Percentiles rank a stretch among this genome's conserved stretches.
Evolutionary conservation across 2,329 filamentous ascomycete genomes (phyloP).

Genomic region (Venturia carpophila): DNA sequence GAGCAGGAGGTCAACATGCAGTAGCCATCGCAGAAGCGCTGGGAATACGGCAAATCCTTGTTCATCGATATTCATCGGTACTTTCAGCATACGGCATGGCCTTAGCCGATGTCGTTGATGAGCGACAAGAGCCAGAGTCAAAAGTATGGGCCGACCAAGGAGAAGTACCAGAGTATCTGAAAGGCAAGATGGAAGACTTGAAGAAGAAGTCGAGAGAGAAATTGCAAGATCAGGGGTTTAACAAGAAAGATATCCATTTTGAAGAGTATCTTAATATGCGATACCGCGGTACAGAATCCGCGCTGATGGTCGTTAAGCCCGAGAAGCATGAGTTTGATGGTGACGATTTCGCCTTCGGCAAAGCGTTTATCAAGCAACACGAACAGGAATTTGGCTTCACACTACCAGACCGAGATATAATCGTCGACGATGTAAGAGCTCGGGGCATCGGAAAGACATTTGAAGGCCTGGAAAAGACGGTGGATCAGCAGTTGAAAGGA

Average conservation of each 20-base stretch:
- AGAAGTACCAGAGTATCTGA: slow-evolving; percentile 54
- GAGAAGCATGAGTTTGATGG: slow-evolving; percentile 55
- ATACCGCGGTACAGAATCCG: slow-evolving; percentile 83
- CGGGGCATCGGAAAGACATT: slow-evolving; percentile 86
- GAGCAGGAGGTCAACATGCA: slow-evolving; percentile 84
- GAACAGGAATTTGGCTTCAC: slow-evolving; percentile 92
- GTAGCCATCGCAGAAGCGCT: slow-evolving; percentile 83
- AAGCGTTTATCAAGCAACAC: slow-evolving; percentile 79
- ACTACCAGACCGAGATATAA: slow-evolving; percentile 74
- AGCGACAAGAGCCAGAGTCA: slow-evolving; percentile 70
- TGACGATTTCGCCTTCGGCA: slow-evolving; percentile 72
- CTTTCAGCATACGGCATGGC: slow-evolving; percentile 91
- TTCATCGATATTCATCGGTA: slow-evolving; percentile 82
- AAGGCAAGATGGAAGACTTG: slow-evolving; percentile 67
- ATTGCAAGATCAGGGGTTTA: slow-evolving; percentile 71
- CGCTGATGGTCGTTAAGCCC: slow-evolving; percentile 80
- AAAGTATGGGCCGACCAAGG: slow-evolving; percentile 49
- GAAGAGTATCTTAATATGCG: slow-evolving; percentile 94
- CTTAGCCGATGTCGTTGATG: slow-evolving; percentile 84
- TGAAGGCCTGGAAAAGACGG: slow-evolving; percentile 67
- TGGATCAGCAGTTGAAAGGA: slow-evolving; percentile 72
- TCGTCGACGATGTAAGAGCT: slow-evolving; percentile 82
- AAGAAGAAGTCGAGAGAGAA: slow-evolving; percentile 64
- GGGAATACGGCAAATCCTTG: slow-evolving; percentile 74
- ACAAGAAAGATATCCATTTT: slow-evolving; percentile 64